Base-by-base conservation (phyloP, 192 early-diverging fungal genomes). In the Spinellus fusiger region DNA sequence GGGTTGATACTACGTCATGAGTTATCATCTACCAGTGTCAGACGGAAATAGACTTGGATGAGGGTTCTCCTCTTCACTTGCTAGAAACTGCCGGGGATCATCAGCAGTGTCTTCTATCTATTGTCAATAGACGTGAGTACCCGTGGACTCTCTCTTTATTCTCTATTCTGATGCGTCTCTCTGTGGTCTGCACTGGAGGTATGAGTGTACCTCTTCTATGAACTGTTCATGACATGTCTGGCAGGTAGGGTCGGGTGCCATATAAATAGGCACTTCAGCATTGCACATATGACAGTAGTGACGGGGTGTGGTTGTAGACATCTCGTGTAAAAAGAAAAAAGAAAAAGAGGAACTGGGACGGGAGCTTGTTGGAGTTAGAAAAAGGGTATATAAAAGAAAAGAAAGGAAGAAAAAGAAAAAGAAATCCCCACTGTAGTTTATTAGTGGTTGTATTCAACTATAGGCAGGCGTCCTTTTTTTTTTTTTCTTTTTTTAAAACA, bases 221-320 rank as follows among this genome's bases (percentile, higher is more conserved):
- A 94, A 94, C 57, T 89, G 83, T 47, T 76, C 71, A 60, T 84
- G 72, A 60, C 92, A 94, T 28, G 54, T 67, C 16, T 89, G 88
- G 58, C 92, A 94, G 38, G 85, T 84, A n/a, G 88, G 92, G 47
- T 85, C 78, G 3, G 87, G 86, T 7, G 84, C 87, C 83, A 90
- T 80, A 68, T 91, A 69, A 44, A 84, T 77, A 1, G 62, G 62
- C 10, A 88, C 82, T 76, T 87, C 85, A 7, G 53, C 50, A 59
- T 65, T 64, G 59, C 88, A 89, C 18, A 72, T 75, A 63, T 89
- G 86, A 60, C 84, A 89, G 79, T 81, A 89, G 52, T 78, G 82
- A 34, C 47, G 69, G 62, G 49, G 25, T 23, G 50, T 49, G 29
- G 26, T 40, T 38, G 56, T 35, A 49, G 16, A 32, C 32, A 59